phyloP scores from a whole-genome alignment of 306 rosid species.

The Morella rubra region DNA sequence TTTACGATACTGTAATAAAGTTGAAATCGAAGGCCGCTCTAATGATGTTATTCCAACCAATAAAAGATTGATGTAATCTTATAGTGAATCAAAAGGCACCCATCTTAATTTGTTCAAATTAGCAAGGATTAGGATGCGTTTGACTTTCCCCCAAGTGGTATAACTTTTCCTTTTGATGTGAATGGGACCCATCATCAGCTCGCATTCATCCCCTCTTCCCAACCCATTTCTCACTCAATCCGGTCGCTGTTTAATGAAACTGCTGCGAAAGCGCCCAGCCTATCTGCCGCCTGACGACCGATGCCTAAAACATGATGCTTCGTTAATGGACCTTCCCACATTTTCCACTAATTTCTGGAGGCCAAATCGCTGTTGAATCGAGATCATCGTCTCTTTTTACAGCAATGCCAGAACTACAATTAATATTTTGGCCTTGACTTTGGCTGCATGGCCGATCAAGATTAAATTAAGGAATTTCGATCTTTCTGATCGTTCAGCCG shows the following conservation, averaged over 20 bases:
- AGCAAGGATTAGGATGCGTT: slow-evolving; percentile 37
- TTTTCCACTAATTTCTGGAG: neutral
- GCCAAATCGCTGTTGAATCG: neutral
- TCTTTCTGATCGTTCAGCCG: neutral
- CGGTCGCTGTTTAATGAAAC: slow-evolving; percentile 24
- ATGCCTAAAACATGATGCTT: neutral
- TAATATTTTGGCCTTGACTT: neutral
- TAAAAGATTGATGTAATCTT: slow-evolving; percentile 34
- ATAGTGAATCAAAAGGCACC: slow-evolving; percentile 37
- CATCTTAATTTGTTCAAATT: slow-evolving; percentile 29
- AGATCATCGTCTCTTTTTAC: neutral
- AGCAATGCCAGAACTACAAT: neutral
- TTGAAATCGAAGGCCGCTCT: slow-evolving; percentile 34
- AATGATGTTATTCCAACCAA: slow-evolving; percentile 21
- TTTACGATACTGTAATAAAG: neutral
- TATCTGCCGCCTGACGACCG: too few species aligned
- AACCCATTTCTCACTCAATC: slow-evolving; percentile 30
- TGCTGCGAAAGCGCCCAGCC: slow-evolving; percentile 12
- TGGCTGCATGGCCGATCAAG: neutral
- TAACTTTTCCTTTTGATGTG: slow-evolving; percentile 26
- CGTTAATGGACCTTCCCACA: neutral
- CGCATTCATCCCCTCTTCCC: slow-evolving; percentile 42
- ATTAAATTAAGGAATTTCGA: neutral
- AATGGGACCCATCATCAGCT: slow-evolving; percentile 36
- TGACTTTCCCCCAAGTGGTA: slow-evolving; percentile 28